Base-by-base conservation (phyloP, 257 asterid genomes). In the Plantago ovata region DNA sequence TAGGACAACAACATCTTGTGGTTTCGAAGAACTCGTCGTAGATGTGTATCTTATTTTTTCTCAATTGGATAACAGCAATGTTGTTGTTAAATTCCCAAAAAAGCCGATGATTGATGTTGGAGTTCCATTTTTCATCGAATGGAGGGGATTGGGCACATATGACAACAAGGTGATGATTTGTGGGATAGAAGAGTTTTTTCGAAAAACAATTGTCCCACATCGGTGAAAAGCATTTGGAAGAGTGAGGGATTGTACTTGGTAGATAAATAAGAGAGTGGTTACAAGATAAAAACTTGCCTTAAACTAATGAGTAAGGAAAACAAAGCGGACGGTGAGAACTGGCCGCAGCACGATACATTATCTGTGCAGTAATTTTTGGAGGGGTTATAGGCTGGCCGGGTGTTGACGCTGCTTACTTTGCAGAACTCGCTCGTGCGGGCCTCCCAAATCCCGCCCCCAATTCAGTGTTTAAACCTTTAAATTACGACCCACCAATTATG, bases 321-420 rank as follows among this genome's bases (percentile, higher is more conserved):
- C 36, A 28, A 28, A 28, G 36, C 36, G 36, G 36, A 14, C 77
- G 94, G 95, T 84, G 96, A 93, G 99, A 86, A 54, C 85, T 70
- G 89, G 32, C 72, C 85, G 89, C 95, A 38, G 89, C 94, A 83
- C 75, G 3, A 2, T 3, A 0, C 9, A 28, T 28, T 3, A 1
- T 45, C 72, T 69, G 86, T 83, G 97, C 91, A 79, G 2, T 69
- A 80, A 86, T 86, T 86, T 93, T 46, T 86, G 97, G 89, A 86
- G 97, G 99, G 97, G 94, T 77, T 11, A 89, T 89, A 93, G 99
- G 99, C 96, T 86, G 86, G 99, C 88, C 92, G 61, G 10, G 89
- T 42, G 95, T 75, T 66, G 97, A 89, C 89, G 95, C 99, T 93
- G 96, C 97, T 78, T 93, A 84, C 92, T 84, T 45, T 7, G 97